Evolutionary conservation across 1,139 yeast species (phyloP), one percentile per base, ranked within the genome.

Genomic region (Yamadazyma triangularis): DNA sequence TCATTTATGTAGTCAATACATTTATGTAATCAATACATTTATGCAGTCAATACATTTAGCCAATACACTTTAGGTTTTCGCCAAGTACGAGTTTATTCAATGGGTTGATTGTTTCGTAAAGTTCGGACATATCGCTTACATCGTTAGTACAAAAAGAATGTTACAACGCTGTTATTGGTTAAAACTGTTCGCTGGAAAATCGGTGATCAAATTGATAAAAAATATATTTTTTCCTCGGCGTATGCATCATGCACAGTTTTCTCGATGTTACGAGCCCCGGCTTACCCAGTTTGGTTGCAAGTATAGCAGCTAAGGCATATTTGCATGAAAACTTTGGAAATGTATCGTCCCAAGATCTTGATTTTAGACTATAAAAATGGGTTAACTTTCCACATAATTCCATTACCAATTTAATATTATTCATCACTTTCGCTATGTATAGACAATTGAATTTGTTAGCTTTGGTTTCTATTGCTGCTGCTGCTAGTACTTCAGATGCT

Each of bases 201-300:
- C 9, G 28, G n/a, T 24, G 26, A 13, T 24, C 15, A 24, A 13
- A 24, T 9, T 7, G 14, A 12, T 24, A 8, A 10, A 14, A 16
- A 12, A 7, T 18, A 7, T 18, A 18, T 18, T 18, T 9, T 18
- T 18, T 9, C 20, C 9, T 18, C 9, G 9, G 20, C 9, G 20
- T 20, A 29, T 29, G 32, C 22, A 25, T 25, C 22, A 29, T 29
- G 32, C 32, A 25, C 32, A 20, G 14, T 7, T 10, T 24, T 11
- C 12, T 19, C n/a, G 13, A 21, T 10, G 13, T 7, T 10, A 13
- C 15, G 10, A 27, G 20, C 23, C n/a, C n/a, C n/a, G n/a, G n/a
- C n/a, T n/a, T n/a, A n/a, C n/a, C n/a, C n/a, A n/a, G n/a, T n/a
- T n/a, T n/a, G n/a, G n/a, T n/a, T n/a, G n/a, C n/a, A n/a, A n/a